Base-by-base conservation (phyloP, 345 rosid genomes). In the Clausena lansium region DNA sequence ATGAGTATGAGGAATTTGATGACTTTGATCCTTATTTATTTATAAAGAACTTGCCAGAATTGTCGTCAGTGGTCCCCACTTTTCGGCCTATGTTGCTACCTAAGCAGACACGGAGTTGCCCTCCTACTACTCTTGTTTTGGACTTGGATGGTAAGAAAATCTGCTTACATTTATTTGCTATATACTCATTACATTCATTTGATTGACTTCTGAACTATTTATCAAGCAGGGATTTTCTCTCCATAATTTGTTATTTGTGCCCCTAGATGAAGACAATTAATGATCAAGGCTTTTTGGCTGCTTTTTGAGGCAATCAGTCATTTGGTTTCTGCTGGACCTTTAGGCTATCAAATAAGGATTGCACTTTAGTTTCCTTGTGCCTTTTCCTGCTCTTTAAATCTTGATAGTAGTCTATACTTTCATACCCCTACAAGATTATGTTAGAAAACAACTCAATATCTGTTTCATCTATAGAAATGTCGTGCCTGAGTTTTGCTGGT, bases 41-140 rank as follows among this genome's bases (percentile, higher is more conserved):
- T 77, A 97, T 97, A 80, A 94, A 93, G 81, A 97, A 94, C 88
- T 87, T 97, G 78, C 99, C 99, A 0, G 90, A 84, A 64, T 76
- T 94, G 86, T 89, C 99, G 38, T 86, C 98, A 8, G 94, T 97
- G 68, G 94, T 94, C 62, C 97, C 98, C 19, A 89, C 93, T 68
- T 91, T 97, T 79, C 94, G 98, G 71, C 96, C 90, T 6, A 78
- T 91, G 75, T 85, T 94, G 80, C 93, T 94, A 57, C 99, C 98
- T 50, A 94, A 88, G 85, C 98, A 93, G 87, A 94, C 99, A 24
- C 92, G 98, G 79, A 97, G 99, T 86, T 94, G 99, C 76, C 98
- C 98, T 65, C 85, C 94, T 65, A 91, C 91, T 50, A 91, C 98
- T 75, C 97, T 97, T 58, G 99, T 97, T 78, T 81, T 97, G 73